Evolutionary conservation across 352 stramenopile species (phyloP), one percentile per base, ranked within the genome.

Genomic region (Phytophthora brassicae): DNA sequence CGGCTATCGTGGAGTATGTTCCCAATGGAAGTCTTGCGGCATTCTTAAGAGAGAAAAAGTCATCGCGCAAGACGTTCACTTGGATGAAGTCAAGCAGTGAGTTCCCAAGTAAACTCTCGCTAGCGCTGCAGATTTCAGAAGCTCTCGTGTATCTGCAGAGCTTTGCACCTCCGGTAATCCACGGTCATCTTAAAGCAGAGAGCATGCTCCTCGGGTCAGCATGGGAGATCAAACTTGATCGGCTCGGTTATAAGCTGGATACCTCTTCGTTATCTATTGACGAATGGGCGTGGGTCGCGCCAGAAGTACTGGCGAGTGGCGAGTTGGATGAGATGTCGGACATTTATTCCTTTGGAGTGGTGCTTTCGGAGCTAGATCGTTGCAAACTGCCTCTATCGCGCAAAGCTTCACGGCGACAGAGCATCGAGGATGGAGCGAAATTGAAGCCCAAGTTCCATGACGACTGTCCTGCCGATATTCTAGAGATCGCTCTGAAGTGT

Each of bases 301-400:
- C 81, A 0, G 81, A 92, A 42, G 81, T 91, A 16, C 55, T 89
- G 26, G 63, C 60, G 4, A 83, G 81, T n/a, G 71, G 81, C 17
- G 54, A 78, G 12, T 84, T 75, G 17, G 82, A 75, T 1, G 75
- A 88, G 2, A 87, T 87, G 49, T 77, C 77, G 16, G 81, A 94
- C 28, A 71, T 90, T 20, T 93, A 81, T 45, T 75, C 84, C 39
- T 88, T 94, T 54, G 81, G 79, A 19, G 82, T 91, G 6, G 50
- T 90, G 29, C 56, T 92, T 29, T 86, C 82, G 11, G 82, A 94
- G 59, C 53, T 92, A 20, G 77, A 89, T 54, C 72, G 69, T 4
- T 89, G 77, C 19, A 69, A 73, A n/a, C 55, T 68, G 5, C 78
- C 70, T 0, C 61, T 73, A 51, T 72, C 66, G 20, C 50, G 41